A percentile compares a stretch with the other conserved stretches of the same genome.
Conservation (phyloP, 169 alveolate species). For the Plasmodium malariae region DNA sequence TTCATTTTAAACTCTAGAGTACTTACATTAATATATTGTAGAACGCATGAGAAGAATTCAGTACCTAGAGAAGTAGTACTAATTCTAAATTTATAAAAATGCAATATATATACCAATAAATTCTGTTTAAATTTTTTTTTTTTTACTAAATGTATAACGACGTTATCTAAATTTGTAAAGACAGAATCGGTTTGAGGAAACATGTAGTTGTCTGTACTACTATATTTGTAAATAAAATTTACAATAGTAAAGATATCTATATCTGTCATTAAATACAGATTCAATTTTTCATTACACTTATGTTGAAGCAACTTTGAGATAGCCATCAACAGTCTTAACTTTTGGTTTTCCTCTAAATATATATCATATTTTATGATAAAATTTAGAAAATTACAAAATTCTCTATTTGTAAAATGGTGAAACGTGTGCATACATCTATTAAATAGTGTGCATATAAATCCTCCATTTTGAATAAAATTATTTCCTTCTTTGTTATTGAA, state of each 20-base stretch:
- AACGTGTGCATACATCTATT: conserved; percentile 29
- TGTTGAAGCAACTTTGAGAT: conserved; percentile 15
- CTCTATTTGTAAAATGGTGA: conserved; percentile 34
- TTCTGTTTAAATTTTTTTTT: conserved; percentile 51
- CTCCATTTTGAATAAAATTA: not conserved
- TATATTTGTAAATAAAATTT: conserved; percentile 62
- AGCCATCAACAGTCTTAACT: not conserved
- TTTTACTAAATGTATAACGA: conserved; percentile 20
- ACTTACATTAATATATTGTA: conserved; percentile 17
- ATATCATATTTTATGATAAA: conserved; percentile 63
- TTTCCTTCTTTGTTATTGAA: not conserved
- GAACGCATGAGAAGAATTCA: not conserved
- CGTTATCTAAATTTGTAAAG: conserved; percentile 19
- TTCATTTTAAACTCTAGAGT: conserved; percentile 63
- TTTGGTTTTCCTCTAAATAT: conserved; percentile 17
- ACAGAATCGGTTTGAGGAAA: conserved; percentile 1
- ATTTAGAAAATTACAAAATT: conserved; percentile 70
- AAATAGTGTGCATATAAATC: conserved; percentile 34
- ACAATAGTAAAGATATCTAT: conserved; percentile 64
- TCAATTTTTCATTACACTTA: conserved; percentile 3
- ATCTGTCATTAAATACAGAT: conserved; percentile 40
- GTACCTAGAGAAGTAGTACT: not conserved
- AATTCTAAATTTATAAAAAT: conserved; percentile 38
- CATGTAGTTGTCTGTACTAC: not conserved
- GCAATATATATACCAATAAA: conserved; percentile 44